phyloP scores from a whole-genome alignment of 768 basidiomycete species.

The Russula virescens region DNA sequence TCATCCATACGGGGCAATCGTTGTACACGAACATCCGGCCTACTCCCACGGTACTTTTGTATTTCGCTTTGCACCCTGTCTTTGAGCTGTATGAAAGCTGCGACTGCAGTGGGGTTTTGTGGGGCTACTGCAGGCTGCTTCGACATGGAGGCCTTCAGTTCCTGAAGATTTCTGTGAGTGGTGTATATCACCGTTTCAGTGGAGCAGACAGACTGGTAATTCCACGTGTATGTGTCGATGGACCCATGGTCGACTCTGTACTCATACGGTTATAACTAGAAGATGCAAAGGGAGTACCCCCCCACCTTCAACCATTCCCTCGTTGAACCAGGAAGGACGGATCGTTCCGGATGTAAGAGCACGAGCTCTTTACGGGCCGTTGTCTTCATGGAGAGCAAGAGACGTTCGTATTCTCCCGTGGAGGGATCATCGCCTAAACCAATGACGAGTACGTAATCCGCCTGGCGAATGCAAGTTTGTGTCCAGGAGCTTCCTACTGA shows the following conservation, averaged over 20 bases:
- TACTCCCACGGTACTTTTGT: slow-evolving; percentile 72
- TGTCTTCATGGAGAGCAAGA: slow-evolving; percentile 92
- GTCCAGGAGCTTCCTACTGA: slow-evolving; percentile 96
- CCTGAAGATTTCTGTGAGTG: slow-evolving; percentile 40
- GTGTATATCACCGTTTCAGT: neutral
- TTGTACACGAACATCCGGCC: slow-evolving; percentile 59
- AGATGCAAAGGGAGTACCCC: neutral
- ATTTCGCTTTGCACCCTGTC: slow-evolving; percentile 88
- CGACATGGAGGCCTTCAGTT: slow-evolving; percentile 58
- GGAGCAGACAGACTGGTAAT: slow-evolving; percentile 51
- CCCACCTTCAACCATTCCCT: slow-evolving; percentile 89
- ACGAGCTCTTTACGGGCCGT: slow-evolving; percentile 98
- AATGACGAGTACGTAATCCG: slow-evolving; percentile 90
- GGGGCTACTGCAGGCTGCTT: slow-evolving; percentile 47
- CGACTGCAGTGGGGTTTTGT: slow-evolving; percentile 84
- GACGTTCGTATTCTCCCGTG: slow-evolving; percentile 90
- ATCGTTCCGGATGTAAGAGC: slow-evolving; percentile 86
- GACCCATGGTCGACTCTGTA: slow-evolving; percentile 88
- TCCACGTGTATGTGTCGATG: slow-evolving; percentile 97
- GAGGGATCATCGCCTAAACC: slow-evolving; percentile 90
- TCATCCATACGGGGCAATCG: slow-evolving; percentile 82
- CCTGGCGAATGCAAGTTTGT: slow-evolving; percentile 96
- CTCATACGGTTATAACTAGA: slow-evolving; percentile 6
- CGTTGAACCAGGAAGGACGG: slow-evolving; percentile 85
- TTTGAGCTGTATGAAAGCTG: slow-evolving; percentile 86